Base-by-base conservation (phyloP, 495 filamentous ascomycete species). In the Collariella sp. region DNA sequence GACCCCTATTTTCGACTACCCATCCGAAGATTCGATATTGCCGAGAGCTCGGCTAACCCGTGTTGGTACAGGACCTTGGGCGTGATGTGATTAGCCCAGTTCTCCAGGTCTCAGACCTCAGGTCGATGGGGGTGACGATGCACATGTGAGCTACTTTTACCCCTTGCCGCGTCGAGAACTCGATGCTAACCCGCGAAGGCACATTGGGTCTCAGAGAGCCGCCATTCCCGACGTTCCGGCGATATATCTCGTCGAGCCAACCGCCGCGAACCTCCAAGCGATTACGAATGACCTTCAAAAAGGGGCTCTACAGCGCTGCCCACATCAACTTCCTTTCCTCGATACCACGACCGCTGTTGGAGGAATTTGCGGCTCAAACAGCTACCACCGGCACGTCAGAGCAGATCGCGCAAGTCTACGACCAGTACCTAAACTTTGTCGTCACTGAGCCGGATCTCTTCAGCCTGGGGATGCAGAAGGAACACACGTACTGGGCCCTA, bases 311-410 rank as follows among this genome's bases (percentile, higher is more conserved):
- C 70, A 87, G 89, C 50, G 88, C 89, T 2, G 91, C 94, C 60
- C 93, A 96, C 62, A 82, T 99, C 68, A 99, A 99, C 73, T 97
- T 97, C 68, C 80, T 99, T 24, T 91, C 88, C 44, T 97, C 94
- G 31, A 86, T 99, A 57, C 89, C 93, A 2, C 80, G 94, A 46
- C 86, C 90, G 13, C 76, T 99, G 22, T 83, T 99, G 47, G 94
- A 99, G 75, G 91, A 97, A 57, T 97, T 97, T 66, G 94, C 91
- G 7, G 79, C 85, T 16, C 82, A 94, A 64, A 91, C 93, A 34
- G 94, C 88, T 1, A 70, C 85, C 19, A 83, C 87, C 18, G 86
- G 83, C 12, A 93, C 89, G 3, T 81, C 89, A 2, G 91, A 96
- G 59, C 82, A 85, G 57, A 87, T 99, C 48, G 82, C 89, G 15